phyloP scores from a whole-genome alignment of 164 flowering plant species.

The Umbellularia californica region DNA sequence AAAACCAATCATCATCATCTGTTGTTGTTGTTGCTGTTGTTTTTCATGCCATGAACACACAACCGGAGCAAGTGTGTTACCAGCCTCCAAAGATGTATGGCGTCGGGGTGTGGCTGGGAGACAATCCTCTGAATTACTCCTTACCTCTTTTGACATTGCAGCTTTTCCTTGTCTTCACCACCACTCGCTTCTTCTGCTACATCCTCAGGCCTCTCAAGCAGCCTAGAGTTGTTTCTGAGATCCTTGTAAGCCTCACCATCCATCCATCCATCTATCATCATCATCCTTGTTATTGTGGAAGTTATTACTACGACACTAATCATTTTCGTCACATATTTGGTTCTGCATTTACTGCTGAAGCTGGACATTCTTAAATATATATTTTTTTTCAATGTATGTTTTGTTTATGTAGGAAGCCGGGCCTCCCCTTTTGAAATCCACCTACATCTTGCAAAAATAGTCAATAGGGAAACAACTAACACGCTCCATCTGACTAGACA shows the following conservation, averaged over 20 bases:
- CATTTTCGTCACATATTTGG: background rate
- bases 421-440: too few species aligned
- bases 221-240: conserved; percentile 10
- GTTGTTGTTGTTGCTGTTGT: background rate
- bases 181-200: background rate
- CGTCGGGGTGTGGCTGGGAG: background rate
- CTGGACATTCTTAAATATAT: too few species aligned
- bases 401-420: too few species aligned
- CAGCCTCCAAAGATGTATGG: background rate
- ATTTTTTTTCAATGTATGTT: too few species aligned
- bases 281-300: too few species aligned
- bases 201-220: conserved; percentile 10
- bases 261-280: too few species aligned
- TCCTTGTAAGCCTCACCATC: conserved; percentile 10
- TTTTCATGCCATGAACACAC: background rate
- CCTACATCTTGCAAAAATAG: too few species aligned
- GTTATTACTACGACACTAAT: too few species aligned
- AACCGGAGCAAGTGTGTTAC: background rate
- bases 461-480: too few species aligned
- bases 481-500: too few species aligned
- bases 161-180: conserved; percentile 4
- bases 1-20: background rate
- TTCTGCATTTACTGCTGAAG: too few species aligned
- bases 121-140: conserved; percentile 4
- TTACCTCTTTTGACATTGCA: conserved; percentile 11